Evolutionary conservation across 2,329 filamentous ascomycete genomes (phyloP), one percentile per base, ranked within the genome.

Genomic region (Fusarium papillatum): DNA sequence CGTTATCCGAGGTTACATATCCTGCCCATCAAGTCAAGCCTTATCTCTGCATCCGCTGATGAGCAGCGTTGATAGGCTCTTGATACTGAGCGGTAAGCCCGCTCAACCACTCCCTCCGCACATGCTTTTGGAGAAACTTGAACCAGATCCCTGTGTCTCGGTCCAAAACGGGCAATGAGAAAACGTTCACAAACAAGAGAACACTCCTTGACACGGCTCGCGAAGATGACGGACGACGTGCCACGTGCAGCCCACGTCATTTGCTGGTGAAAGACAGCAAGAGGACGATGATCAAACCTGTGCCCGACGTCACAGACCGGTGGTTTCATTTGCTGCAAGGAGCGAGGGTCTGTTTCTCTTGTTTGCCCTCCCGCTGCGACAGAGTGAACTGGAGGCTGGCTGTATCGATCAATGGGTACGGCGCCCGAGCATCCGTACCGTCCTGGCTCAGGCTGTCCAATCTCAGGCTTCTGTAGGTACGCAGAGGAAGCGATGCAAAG

Each of bases 151-250:
- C 39, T 63, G 68, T 61, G 64, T 36, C 39, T 57, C 46, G 36
- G 65, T 61, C 72, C 60, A 41, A 55, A 75, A 65, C 16, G 63
- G 43, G 68, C 43, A 74, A 31, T 69, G 69, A 66, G 59, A 59
- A 62, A 41, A 70, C 62, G 39, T 60, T 69, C 66, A 53, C 31
- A 22, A 24, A 29, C 26, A 62, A 34, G 41, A 50, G 31, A 61
- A 64, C 19, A 68, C 50, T 60, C 26, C 31, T 41, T n/a, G 29
- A 38, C 43, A 36, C 43, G 61, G 53, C 29, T 64, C 61, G 14
- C 46, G 43, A 50, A 57, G 43, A 64, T 64, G 62, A 53, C 46
- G 34, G 43, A 59, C 11, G 38, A n/a, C 41, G 26, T 39, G 62
- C 34, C 63, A 68, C 60, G 63, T 73, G 65, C 50, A 53, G 31